A percentile compares a stretch with the other conserved stretches of the same genome.
Conservation (phyloP, 1,139 yeast genomes). For the Yamadazyma oceani region DNA sequence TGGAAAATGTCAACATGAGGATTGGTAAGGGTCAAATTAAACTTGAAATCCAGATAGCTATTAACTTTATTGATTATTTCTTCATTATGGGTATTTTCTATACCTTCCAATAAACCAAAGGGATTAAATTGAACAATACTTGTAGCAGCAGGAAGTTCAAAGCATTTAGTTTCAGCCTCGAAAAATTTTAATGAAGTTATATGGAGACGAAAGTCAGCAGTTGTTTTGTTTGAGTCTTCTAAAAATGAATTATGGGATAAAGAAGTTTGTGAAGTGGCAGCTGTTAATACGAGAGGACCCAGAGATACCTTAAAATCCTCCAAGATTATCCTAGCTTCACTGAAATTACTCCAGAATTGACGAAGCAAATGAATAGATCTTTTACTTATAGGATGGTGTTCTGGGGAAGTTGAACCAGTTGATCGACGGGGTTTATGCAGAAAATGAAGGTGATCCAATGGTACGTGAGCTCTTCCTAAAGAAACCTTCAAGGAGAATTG, state of each 20-base stretch:
- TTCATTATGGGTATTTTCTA: conserved; percentile 15
- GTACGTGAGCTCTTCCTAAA: conserved; percentile 28
- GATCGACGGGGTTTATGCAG: conserved; percentile 5
- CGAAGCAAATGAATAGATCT: conserved; percentile 5
- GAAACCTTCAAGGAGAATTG: conserved; percentile 22
- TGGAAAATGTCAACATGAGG: conserved; percentile 40
- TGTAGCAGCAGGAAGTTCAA: conserved; percentile 41
- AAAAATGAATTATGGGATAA: conserved; percentile 9
- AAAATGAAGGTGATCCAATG: conserved; percentile 22
- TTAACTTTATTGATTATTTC: conserved; percentile 6
- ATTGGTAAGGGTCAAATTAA: conserved; percentile 25
- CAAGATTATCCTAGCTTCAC: conserved; percentile 23
- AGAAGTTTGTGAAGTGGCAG: conserved; percentile 15
- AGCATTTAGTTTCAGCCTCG: conserved; percentile 31
- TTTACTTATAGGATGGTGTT: conserved; percentile 14
- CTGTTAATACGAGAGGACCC: conserved; percentile 14
- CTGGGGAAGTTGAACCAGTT: neutral
- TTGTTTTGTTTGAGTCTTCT: conserved; percentile 3
- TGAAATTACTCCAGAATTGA: conserved; percentile 16
- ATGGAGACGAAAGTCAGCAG: conserved; percentile 14
- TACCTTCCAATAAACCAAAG: conserved; percentile 17
- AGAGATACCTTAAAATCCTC: conserved; percentile 32
- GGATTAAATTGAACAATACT: conserved; percentile 24
- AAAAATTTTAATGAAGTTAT: conserved; percentile 25
- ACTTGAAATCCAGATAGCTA: conserved; percentile 19